These are phyloP conservation scores for Lachnellula cervina DNA, from an alignment of 2,329 filamentous ascomycete species.

Conservation along the genomic window DNA sequence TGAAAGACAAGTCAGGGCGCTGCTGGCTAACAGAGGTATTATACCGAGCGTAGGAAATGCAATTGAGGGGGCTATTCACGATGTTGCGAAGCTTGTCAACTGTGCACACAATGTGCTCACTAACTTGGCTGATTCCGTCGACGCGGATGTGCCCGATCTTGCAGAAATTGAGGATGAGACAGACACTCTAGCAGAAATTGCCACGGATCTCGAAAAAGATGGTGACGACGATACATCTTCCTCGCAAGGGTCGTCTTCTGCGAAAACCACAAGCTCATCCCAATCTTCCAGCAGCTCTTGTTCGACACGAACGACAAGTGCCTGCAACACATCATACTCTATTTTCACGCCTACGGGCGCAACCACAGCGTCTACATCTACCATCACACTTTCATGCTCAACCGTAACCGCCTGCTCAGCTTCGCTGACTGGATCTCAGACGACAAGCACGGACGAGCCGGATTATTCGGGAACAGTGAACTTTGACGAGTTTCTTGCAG, in stretches of 20 bases:
- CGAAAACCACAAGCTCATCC: background rate
- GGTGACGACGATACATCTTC: constrained; percentile 1
- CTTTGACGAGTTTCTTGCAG: background rate
- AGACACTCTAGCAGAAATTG: constrained; percentile 8
- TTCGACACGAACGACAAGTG: background rate
- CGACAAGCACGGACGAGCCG: background rate
- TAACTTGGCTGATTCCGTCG: constrained; percentile 7
- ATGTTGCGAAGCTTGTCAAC: constrained; percentile 10
- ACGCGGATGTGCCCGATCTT: constrained; percentile 1
- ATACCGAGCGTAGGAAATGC: constrained; percentile 1
- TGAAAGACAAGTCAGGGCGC: constrained; percentile 7
- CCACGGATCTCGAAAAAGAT: constrained; percentile 2
- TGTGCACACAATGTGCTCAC: constrained; percentile 9
- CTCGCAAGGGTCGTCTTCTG: background rate
- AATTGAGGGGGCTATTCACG: background rate
- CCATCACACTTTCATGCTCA: too few species aligned
- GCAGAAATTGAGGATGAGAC: constrained; percentile 7
- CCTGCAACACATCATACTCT: too few species aligned
- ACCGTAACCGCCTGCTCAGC: background rate
- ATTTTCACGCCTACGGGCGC: too few species aligned
- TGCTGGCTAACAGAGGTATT: constrained; percentile 7
- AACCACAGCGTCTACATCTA: too few species aligned
- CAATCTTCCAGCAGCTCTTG: background rate
- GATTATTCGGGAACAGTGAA: background rate
- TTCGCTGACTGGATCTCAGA: background rate